Evolutionary conservation across 352 stramenopile species (phyloP).

Genomic region (Phytophthora meadii): DNA sequence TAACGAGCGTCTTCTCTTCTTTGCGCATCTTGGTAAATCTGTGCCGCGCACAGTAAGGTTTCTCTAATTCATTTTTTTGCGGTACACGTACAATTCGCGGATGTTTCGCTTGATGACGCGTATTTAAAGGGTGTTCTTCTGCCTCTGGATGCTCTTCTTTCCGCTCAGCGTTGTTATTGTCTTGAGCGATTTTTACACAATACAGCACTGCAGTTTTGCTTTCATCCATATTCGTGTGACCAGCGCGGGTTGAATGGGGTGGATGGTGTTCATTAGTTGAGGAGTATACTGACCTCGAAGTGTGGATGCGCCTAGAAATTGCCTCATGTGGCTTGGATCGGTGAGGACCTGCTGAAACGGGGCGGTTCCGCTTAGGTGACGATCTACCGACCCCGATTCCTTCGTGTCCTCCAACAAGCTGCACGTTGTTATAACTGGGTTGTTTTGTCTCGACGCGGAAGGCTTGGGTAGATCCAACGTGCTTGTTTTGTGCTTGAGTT

Average conservation of each 20-base stretch:
- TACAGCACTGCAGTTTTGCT: constrained; percentile 4
- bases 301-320: constrained; percentile 51
- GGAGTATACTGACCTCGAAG: constrained; percentile 59
- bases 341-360: constrained; percentile 66
- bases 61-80: constrained; percentile 70
- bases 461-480: constrained; percentile 14
- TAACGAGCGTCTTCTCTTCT: constrained; percentile 28
- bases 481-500: constrained; percentile 57
- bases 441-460: constrained; percentile 12
- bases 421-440: constrained; percentile 14
- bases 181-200: constrained; percentile 17
- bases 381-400: constrained; percentile 47
- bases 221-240: not conserved
- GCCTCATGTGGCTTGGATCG: constrained; percentile 43
- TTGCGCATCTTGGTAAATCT: constrained; percentile 61
- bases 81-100: constrained; percentile 55
- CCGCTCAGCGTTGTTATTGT: constrained; percentile 3
- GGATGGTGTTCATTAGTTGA: constrained; percentile 20
- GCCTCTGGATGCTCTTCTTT: constrained; percentile 30
- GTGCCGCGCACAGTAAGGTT: constrained; percentile 72
- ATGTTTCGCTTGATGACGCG: constrained; percentile 19
- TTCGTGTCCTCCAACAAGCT: constrained; percentile 30
- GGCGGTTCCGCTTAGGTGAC: constrained; percentile 70
- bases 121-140: constrained; percentile 9
- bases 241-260: not conserved